Percentiles rank a stretch among this genome's conserved stretches.
phyloP scores from a whole-genome alignment of 2,329 filamentous ascomycete genomes.

The Aspergillus brasiliensis region DNA sequence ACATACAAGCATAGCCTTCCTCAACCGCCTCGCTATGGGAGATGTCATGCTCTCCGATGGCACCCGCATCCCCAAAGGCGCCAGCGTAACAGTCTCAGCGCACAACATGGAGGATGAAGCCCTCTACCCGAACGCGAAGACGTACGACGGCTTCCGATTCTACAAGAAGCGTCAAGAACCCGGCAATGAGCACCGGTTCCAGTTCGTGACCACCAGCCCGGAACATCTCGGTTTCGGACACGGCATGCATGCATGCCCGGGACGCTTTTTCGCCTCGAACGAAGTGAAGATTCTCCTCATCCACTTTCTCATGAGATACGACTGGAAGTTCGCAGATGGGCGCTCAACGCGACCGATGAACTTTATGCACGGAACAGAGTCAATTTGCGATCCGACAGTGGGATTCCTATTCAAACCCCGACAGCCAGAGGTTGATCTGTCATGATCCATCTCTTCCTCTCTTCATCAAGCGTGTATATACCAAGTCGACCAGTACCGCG shows the following conservation, averaged over 20 bases:
- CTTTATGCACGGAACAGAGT: slow-evolving; percentile 50
- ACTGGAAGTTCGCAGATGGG: slow-evolving; percentile 47
- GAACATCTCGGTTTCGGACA: slow-evolving; percentile 41
- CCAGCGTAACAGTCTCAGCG: slow-evolving; percentile 27
- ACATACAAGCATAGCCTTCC: slow-evolving; percentile 18
- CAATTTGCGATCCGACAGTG: slow-evolving; percentile 36
- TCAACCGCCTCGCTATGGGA: slow-evolving; percentile 28
- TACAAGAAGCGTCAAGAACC: slow-evolving; percentile 33
- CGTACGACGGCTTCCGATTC: slow-evolving; percentile 39
- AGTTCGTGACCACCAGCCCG: slow-evolving; percentile 34
- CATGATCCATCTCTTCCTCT: neutral
- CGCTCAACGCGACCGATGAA: slow-evolving; percentile 41
- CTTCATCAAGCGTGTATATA: neutral
- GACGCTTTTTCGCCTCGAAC: slow-evolving; percentile 59
- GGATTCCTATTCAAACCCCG: slow-evolving; percentile 30
- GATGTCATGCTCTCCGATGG: slow-evolving; percentile 33
- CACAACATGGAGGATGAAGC: slow-evolving; percentile 31
- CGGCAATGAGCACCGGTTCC: slow-evolving; percentile 32
- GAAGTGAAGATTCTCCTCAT: slow-evolving; percentile 59
- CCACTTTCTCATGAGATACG: slow-evolving; percentile 56
- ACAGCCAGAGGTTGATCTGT: slow-evolving; percentile 29
- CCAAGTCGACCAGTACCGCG: neutral
- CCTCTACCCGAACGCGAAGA: slow-evolving; percentile 30
- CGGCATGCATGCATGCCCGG: slow-evolving; percentile 47
- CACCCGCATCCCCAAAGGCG: slow-evolving; percentile 32